These are phyloP conservation scores for Capsicum rhomboideum DNA, from an alignment of 257 asterid genomes.

Conservation along the genomic window DNA sequence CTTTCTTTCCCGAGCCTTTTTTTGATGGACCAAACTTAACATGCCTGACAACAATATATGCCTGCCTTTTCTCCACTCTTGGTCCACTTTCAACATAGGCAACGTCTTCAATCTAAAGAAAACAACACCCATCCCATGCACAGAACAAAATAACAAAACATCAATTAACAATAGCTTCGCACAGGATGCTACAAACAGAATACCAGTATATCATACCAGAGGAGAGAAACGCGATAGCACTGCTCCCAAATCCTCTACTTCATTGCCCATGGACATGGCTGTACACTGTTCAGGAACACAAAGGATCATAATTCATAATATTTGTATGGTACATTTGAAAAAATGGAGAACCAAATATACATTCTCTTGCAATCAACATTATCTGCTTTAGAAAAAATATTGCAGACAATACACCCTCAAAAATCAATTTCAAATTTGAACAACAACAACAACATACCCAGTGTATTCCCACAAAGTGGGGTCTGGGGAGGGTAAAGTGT, in stretches of 20 bases:
- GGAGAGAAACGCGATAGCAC: slow-evolving; percentile 55
- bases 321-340: not conserved
- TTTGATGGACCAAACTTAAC: slow-evolving; percentile 60
- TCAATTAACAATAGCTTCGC: not conserved
- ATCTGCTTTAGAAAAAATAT: not conserved
- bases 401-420: not conserved
- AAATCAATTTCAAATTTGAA: not conserved
- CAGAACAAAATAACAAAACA: not conserved
- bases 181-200: slow-evolving; percentile 6
- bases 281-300: slow-evolving; percentile 41
- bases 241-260: slow-evolving; percentile 29
- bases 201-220: slow-evolving; percentile 38
- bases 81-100: slow-evolving; percentile 50
- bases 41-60: slow-evolving; percentile 61
- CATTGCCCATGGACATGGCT: slow-evolving; percentile 30
- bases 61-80: slow-evolving; percentile 53
- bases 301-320: slow-evolving; percentile 9
- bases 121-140: not conserved
- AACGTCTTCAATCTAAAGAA: slow-evolving; percentile 57
- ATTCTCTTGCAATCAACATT: not conserved
- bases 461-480: too few species aligned
- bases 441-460: too few species aligned
- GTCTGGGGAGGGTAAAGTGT: too few species aligned
- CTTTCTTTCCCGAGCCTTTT: slow-evolving; percentile 50
- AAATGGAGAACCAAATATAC: not conserved